Conservation (phyloP, 1,139 yeast species). For the Geotrichum australiense region DNA sequence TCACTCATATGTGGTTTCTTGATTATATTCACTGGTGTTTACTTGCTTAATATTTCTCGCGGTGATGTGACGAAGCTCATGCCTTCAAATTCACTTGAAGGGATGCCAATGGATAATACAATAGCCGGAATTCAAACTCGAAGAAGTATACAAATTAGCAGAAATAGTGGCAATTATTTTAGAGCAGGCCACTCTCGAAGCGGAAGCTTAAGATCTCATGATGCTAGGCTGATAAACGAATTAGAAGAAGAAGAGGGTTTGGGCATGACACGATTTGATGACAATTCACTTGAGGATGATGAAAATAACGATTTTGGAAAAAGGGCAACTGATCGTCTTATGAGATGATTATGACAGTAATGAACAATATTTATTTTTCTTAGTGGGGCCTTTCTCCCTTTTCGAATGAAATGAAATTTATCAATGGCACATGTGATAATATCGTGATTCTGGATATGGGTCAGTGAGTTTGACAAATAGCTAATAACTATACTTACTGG, state of each 20-base stretch:
- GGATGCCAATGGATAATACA: slow-evolving; percentile 78
- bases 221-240: slow-evolving; percentile 26
- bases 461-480: too few relatives aligned
- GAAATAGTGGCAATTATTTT: slow-evolving; percentile 31
- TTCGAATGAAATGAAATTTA: too few relatives aligned
- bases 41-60: slow-evolving; percentile 68
- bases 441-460: too few relatives aligned
- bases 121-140: slow-evolving; percentile 74
- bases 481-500: too few relatives aligned
- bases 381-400: too few relatives aligned
- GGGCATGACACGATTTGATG: slow-evolving; percentile 33
- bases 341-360: slow-evolving; percentile 4
- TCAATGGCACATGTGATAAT: too few relatives aligned
- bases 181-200: slow-evolving; percentile 29
- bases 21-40: slow-evolving; percentile 83
- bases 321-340: slow-evolving; percentile 3
- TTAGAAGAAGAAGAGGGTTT: slow-evolving; percentile 33
- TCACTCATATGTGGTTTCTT: slow-evolving; percentile 84
- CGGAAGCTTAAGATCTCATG: slow-evolving; percentile 29
- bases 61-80: slow-evolving; percentile 45
- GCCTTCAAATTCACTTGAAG: slow-evolving; percentile 57
- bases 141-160: slow-evolving; percentile 42
- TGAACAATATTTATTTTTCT: not conserved
- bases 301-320: slow-evolving; percentile 7
- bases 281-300: slow-evolving; percentile 16